Percentiles rank a stretch among this genome's conserved stretches.
Conservation (phyloP, 1,284 basidiomycete genomes). For the Bondarzewia mesenterica region DNA sequence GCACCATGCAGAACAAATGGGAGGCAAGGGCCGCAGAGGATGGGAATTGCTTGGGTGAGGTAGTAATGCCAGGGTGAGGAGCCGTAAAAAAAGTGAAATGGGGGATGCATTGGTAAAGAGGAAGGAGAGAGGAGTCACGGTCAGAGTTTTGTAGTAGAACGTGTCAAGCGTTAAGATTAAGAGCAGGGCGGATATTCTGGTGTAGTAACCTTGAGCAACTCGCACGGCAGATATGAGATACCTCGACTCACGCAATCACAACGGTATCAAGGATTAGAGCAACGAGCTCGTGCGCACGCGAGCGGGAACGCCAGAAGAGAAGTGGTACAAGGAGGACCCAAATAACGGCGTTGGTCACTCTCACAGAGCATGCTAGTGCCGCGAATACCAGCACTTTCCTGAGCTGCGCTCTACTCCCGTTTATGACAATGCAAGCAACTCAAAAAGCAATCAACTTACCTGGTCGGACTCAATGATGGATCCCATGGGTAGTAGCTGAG, state of each 20-base stretch:
- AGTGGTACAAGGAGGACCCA: constrained; percentile 68
- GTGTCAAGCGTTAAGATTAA: constrained; percentile 52
- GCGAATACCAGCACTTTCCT: constrained; percentile 45
- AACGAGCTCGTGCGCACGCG: constrained; percentile 21
- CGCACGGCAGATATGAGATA: not conserved
- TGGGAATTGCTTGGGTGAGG: constrained; percentile 77
- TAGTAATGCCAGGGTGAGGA: constrained; percentile 84
- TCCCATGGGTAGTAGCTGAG: constrained; percentile 77
- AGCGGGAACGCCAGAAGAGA: constrained; percentile 42
- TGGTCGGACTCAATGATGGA: constrained; percentile 8
- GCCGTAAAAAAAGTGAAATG: constrained; percentile 95
- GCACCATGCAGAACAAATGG: constrained; percentile 65
- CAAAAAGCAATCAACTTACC: constrained; percentile 1
- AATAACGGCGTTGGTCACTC: constrained; percentile 82
- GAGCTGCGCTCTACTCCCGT: constrained; percentile 18
- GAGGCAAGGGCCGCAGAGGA: constrained; percentile 66
- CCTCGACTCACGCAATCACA: constrained; percentile 34
- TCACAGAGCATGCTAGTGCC: constrained; percentile 70
- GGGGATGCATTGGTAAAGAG: constrained; percentile 71
- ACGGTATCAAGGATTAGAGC: constrained; percentile 29
- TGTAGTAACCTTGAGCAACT: not conserved
- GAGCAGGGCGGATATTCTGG: constrained; percentile 30
- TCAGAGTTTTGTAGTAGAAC: constrained; percentile 57
- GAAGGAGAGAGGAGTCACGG: constrained; percentile 80
- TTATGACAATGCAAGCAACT: not conserved